phyloP scores from a whole-genome alignment of 495 filamentous ascomycete species.

The Aspergillus funiculosus region DNA sequence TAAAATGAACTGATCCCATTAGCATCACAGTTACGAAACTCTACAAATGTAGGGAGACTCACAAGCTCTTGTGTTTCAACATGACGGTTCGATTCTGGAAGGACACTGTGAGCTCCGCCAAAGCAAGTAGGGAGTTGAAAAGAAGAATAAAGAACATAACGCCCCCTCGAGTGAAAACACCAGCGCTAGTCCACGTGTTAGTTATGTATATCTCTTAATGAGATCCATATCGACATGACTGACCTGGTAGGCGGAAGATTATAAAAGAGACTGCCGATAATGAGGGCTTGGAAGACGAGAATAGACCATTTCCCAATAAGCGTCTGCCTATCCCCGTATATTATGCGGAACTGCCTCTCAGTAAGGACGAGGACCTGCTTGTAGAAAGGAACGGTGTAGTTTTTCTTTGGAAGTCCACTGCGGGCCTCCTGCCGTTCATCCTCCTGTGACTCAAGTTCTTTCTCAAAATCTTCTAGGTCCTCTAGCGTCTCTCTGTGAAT shows the following conservation, averaged over 20 bases:
- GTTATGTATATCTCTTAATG: neutral
- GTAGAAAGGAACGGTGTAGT: constrained; percentile 60
- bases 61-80: constrained; percentile 73
- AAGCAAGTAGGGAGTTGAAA: constrained; percentile 73
- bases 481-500: constrained; percentile 26
- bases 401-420: constrained; percentile 47
- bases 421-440: constrained; percentile 44
- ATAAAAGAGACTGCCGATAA: constrained; percentile 74
- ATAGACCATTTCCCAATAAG: constrained; percentile 50
- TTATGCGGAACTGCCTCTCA: constrained; percentile 59
- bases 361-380: constrained; percentile 65
- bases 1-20: constrained; percentile 57
- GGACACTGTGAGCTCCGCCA: constrained; percentile 67
- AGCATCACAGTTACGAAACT: neutral
- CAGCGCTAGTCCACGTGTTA: constrained; percentile 27
- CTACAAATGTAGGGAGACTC: constrained; percentile 5
- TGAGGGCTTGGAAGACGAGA: constrained; percentile 65
- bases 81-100: constrained; percentile 69
- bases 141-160: constrained; percentile 71
- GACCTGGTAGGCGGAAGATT: constrained; percentile 55
- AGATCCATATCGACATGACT: neutral
- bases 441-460: constrained; percentile 40
- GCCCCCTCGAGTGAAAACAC: constrained; percentile 46
- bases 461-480: constrained; percentile 49
- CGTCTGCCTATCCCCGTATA: constrained; percentile 54